A percentile compares a stretch with the other conserved stretches of the same genome.
These are phyloP conservation scores for Rhypophila decipiens DNA, from an alignment of 495 filamentous ascomycete species.

Conservation along the genomic window DNA sequence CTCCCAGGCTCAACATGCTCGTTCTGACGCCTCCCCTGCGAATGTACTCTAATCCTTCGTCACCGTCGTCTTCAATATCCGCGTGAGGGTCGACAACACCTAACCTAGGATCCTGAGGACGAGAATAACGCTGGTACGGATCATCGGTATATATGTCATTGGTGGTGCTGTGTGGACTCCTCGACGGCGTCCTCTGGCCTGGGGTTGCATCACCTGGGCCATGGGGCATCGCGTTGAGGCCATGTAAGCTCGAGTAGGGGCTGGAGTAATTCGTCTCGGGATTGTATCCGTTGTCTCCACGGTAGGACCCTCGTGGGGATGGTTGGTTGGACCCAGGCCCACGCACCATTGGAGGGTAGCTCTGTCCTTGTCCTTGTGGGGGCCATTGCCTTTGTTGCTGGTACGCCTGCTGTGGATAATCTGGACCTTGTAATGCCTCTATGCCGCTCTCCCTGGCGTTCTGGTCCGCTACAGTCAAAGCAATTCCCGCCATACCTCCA, in stretches of 20 bases:
- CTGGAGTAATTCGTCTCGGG: constrained; percentile 6
- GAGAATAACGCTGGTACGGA: constrained; percentile 52
- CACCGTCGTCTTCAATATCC: constrained; percentile 81
- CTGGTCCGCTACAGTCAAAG: constrained; percentile 64
- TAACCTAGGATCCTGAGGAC: constrained; percentile 47
- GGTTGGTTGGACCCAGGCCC: background rate
- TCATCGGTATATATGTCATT: constrained; percentile 31
- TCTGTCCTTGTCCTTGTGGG: constrained; percentile 24
- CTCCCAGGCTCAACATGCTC: constrained; percentile 50
- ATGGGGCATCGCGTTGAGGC: constrained; percentile 9
- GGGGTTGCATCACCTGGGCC: constrained; percentile 16
- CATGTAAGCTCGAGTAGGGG: constrained; percentile 18
- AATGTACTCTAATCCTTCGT: constrained; percentile 62
- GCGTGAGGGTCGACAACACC: constrained; percentile 67
- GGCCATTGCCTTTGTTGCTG: constrained; percentile 24
- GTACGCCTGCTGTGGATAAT: constrained; percentile 33
- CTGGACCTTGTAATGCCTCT: constrained; percentile 54
- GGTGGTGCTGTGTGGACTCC: constrained; percentile 18
- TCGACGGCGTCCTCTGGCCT: constrained; percentile 19
- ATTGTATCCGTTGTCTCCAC: constrained; percentile 5
- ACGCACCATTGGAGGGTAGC: constrained; percentile 5
- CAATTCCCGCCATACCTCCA: constrained; percentile 72
- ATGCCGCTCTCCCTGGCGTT: constrained; percentile 67
- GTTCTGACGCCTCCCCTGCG: constrained; percentile 31
- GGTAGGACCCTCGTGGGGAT: background rate